A percentile compares a stretch with the other conserved stretches of the same genome.
These are phyloP conservation scores for Hydnomerulius pinastri DNA, from an alignment of 768 basidiomycete species.

Conservation along the genomic window DNA sequence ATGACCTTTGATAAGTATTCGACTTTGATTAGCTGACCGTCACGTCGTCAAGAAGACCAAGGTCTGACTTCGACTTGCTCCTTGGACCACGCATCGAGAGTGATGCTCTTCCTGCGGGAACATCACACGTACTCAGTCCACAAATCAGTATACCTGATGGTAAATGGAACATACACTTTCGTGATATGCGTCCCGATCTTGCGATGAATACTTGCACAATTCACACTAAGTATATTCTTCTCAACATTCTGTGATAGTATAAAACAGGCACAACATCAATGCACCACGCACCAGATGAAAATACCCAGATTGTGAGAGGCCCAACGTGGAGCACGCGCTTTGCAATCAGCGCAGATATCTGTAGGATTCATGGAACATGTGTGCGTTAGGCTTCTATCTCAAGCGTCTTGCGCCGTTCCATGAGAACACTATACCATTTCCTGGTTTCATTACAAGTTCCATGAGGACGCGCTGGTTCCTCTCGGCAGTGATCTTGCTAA, in stretches of 20 bases:
- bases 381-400: conserved; percentile 2
- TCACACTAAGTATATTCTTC: conserved; percentile 53
- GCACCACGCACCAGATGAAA: conserved; percentile 70
- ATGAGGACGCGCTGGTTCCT: conserved; percentile 66
- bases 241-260: conserved; percentile 8
- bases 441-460: conserved; percentile 70
- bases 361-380: conserved; percentile 12
- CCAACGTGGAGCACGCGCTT: conserved; percentile 85
- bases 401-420: background rate
- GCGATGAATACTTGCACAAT: conserved; percentile 89
- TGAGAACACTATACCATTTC: conserved; percentile 65
- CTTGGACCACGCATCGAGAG: conserved; percentile 83
- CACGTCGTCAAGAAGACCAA: conserved; percentile 6
- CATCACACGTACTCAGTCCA: conserved; percentile 6
- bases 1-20: conserved; percentile 53
- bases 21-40: conserved; percentile 11
- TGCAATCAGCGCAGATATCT: conserved; percentile 95
- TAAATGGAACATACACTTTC: conserved; percentile 75
- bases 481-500: conserved; percentile 63
- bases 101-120: conserved; percentile 76
- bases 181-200: conserved; percentile 93
- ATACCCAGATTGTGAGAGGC: conserved; percentile 87
- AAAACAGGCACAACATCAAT: background rate
- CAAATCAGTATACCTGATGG: background rate
- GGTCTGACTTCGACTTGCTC: conserved; percentile 81